phyloP scores from a whole-genome alignment of 805 yeast genomes.

The Myxozyma kluyveri region DNA sequence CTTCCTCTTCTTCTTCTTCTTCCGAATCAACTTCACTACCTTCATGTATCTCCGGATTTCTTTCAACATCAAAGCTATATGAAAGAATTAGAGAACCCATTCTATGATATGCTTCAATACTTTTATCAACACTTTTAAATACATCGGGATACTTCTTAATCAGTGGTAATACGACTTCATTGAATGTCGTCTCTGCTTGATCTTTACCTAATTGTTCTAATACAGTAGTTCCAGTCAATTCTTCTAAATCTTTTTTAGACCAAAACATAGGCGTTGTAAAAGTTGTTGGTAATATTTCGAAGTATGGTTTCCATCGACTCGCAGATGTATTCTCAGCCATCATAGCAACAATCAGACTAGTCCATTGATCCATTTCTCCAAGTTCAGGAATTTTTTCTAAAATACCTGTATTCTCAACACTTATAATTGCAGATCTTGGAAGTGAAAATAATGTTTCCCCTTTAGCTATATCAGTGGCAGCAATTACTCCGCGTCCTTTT shows the following conservation, averaged over 20 bases:
- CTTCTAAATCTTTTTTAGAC: constrained; percentile 58
- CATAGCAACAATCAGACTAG: constrained; percentile 65
- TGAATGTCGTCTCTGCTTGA: constrained; percentile 60
- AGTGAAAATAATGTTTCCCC: constrained; percentile 69
- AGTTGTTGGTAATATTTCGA: constrained; percentile 61
- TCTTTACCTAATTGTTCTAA: constrained; percentile 67
- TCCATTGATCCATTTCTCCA: constrained; percentile 61
- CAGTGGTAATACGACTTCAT: constrained; percentile 46
- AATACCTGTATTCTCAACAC: constrained; percentile 50
- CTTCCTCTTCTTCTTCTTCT: constrained; percentile 15
- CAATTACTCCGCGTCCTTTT: constrained; percentile 80
- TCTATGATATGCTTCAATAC: constrained; percentile 60
- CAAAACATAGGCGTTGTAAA: constrained; percentile 79
- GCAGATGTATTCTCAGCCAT: constrained; percentile 56
- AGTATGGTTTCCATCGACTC: constrained; percentile 68
- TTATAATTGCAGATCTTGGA: constrained; percentile 58
- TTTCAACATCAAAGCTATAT: constrained; percentile 81
- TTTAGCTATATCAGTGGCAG: constrained; percentile 54
- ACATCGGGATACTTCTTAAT: constrained; percentile 34
- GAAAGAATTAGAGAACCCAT: constrained; percentile 83
- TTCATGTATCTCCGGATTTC: constrained; percentile 31
- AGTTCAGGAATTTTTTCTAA: constrained; percentile 31
- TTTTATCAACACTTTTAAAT: constrained; percentile 35
- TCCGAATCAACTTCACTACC: constrained; percentile 40
- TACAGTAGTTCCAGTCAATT: constrained; percentile 68